Evolutionary conservation across 2,329 filamentous ascomycete species (phyloP).

Genomic region (Sclerotinia nivalis): DNA sequence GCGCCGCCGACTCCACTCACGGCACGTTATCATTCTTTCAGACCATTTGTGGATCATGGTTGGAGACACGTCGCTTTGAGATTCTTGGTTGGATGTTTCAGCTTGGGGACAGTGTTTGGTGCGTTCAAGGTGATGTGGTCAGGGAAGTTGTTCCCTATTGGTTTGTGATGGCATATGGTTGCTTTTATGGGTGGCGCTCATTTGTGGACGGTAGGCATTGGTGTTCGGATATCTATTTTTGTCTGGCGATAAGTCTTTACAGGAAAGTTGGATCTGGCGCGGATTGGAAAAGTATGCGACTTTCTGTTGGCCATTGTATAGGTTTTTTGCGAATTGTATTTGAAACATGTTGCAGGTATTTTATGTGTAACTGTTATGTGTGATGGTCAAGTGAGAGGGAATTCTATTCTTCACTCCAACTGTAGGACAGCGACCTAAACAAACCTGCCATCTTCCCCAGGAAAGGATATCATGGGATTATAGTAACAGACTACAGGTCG

Average conservation of each 20-base stretch:
- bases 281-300: neutral
- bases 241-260: neutral
- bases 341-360: no score
- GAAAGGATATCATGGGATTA: no score
- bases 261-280: neutral
- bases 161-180: neutral
- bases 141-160: neutral
- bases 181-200: neutral
- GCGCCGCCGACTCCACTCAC: slow-evolving; percentile 12
- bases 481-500: no score
- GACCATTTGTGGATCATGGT: slow-evolving; percentile 16
- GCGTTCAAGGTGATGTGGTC: slow-evolving; percentile 11
- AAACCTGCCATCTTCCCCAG: no score
- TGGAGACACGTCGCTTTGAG: slow-evolving; percentile 9
- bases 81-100: slow-evolving; percentile 3
- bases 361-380: no score
- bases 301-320: no score
- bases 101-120: neutral
- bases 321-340: no score
- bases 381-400: no score
- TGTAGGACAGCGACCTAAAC: no score
- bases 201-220: neutral
- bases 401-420: no score
- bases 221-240: neutral
- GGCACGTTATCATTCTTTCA: slow-evolving; percentile 18